phyloP scores from a whole-genome alignment of 371 early-diverging fungal genomes.

The Catenaria anguillulae region DNA sequence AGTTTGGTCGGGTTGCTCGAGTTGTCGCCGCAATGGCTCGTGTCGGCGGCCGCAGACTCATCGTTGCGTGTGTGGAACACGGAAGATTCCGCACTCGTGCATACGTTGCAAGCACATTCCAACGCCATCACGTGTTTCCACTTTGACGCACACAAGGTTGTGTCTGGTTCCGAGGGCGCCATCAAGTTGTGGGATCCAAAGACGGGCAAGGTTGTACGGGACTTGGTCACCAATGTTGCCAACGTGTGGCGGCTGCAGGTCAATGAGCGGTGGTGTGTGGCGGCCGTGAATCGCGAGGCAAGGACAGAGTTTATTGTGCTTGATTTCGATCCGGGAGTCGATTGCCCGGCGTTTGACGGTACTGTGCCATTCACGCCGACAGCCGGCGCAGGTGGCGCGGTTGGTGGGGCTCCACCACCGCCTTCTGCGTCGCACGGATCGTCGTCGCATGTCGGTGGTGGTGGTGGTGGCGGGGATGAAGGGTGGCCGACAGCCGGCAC shows the following conservation, averaged over 20 bases:
- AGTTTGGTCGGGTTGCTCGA: slow-evolving; percentile 84
- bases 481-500: too few species aligned
- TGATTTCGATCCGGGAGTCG: not conserved
- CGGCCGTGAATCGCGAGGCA: slow-evolving; percentile 1
- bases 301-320: slow-evolving; percentile 1
- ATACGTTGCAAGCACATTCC: slow-evolving; percentile 52
- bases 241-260: slow-evolving; percentile 12
- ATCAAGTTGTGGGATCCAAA: slow-evolving; percentile 85
- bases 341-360: too few species aligned
- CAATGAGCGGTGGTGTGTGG: slow-evolving; percentile 8
- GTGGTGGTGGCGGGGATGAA: too few species aligned
- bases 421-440: too few species aligned
- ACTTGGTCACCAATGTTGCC: slow-evolving; percentile 50
- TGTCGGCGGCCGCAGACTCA: slow-evolving; percentile 92
- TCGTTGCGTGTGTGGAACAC: slow-evolving; percentile 91
- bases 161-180: slow-evolving; percentile 85
- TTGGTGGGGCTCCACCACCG: too few species aligned
- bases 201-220: slow-evolving; percentile 56
- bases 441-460: too few species aligned
- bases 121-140: slow-evolving; percentile 92
- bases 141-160: slow-evolving; percentile 71
- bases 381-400: too few species aligned
- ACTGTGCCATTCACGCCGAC: too few species aligned
- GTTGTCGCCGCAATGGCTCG: slow-evolving; percentile 58
- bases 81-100: slow-evolving; percentile 40